Base-by-base conservation (phyloP, 1,284 basidiomycete species). In the Takashimella koratensis region DNA sequence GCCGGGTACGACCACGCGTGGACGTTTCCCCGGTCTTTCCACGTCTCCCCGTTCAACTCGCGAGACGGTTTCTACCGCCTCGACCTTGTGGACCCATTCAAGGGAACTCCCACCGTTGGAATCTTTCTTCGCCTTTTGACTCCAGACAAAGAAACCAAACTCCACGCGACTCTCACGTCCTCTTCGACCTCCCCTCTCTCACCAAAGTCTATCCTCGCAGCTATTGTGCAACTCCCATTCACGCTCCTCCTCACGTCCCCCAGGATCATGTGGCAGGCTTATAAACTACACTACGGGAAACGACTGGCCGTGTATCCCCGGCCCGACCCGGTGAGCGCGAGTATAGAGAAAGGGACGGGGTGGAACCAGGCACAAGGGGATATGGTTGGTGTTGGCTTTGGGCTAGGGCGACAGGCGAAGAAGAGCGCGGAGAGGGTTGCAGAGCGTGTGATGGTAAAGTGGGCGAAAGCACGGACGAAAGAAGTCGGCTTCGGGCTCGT, bases 11-110 rank as follows among this genome's bases (percentile, higher is more conserved):
- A 84, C 48, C 81, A 86, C 62, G 81, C 84, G 56, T 89, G 87
- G 86, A 85, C 83, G 0, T 83, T 89, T 52, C 79, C 78, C 22
- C 82, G 87, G 20, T 79, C 82, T 53, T 89, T 90, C 69, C 87
- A 89, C 64, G 87, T 89, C 24, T 89, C 86, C 0, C 86, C 87
- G 0, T 89, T 88, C 79, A 89, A 88, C 69, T 84, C 88, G 61
- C 80, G 86, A 3, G 78, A 79, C 19, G 87, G 87, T 0, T 85
- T 77, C 70, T 89, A 89, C 70, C 80, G 79, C 70, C 58, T 69
- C 64, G 30, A 84, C 81, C 12, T 77, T 64, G 2, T 60, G 51
- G 78, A 81, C 59, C 70, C 81, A 0, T 78, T 82, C 54, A 67
- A 47, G 12, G 8, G 10, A 8, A 8, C 30, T 8, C 58, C 43